These are phyloP conservation scores for Verticillium albo-atrum DNA, from an alignment of 2,329 filamentous ascomycete species.

Conservation along the genomic window DNA sequence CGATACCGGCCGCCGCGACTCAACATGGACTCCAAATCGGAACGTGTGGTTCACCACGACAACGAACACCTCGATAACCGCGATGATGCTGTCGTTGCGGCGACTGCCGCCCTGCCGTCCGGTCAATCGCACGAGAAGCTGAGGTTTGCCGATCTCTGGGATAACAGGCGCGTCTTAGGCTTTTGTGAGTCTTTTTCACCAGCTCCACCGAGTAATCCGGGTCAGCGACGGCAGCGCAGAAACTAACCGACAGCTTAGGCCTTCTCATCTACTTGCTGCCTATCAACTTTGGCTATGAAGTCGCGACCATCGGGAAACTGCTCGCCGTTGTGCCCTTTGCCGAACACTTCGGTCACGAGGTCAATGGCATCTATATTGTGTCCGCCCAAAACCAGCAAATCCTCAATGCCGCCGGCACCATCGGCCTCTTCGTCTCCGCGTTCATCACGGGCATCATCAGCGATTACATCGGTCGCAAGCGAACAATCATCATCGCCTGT, in stretches of 20 bases:
- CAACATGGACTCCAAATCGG: background rate
- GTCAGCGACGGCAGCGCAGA: background rate
- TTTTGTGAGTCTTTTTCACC: slow-evolving; percentile 10
- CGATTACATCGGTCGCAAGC: slow-evolving; percentile 20
- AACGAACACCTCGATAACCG: background rate
- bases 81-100: background rate
- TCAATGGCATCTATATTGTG: slow-evolving; percentile 13
- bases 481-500: slow-evolving; percentile 18
- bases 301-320: slow-evolving; percentile 21
- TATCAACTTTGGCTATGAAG: slow-evolving; percentile 25
- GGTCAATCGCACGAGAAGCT: background rate
- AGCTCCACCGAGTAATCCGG: background rate
- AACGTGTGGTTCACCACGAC: background rate
- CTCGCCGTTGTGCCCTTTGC: slow-evolving; percentile 22
- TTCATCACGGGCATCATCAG: slow-evolving; percentile 20
- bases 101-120: background rate
- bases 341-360: slow-evolving; percentile 16
- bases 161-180: slow-evolving; percentile 12
- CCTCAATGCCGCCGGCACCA: slow-evolving; percentile 21
- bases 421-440: slow-evolving; percentile 23
- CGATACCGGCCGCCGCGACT: background rate
- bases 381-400: slow-evolving; percentile 22
- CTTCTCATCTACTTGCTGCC: slow-evolving; percentile 22
- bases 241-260: slow-evolving; percentile 8
- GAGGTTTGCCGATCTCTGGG: slow-evolving; percentile 12